Percentiles rank a stretch among this genome's conserved stretches.
phyloP scores from a whole-genome alignment of 2,329 filamentous ascomycete genomes.

The Colletotrichum paranaense region DNA sequence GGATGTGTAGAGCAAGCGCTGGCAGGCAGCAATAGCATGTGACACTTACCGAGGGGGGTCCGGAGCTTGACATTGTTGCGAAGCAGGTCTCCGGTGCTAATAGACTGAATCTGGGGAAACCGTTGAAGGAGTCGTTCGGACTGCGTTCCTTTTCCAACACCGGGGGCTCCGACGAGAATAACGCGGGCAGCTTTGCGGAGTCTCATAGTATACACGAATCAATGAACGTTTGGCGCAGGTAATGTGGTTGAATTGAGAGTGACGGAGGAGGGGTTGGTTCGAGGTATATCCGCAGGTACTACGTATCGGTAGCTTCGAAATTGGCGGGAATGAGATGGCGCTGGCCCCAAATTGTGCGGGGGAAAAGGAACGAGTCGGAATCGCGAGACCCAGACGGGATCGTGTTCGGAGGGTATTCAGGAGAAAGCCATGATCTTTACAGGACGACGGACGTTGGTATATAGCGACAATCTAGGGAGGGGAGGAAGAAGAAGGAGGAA shows the following conservation, averaged over 20 bases:
- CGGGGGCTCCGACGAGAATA: conserved; percentile 95
- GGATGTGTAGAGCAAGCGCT: neutral
- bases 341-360: conserved; percentile 31
- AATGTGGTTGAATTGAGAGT: conserved; percentile 17
- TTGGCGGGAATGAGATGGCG: conserved; percentile 15
- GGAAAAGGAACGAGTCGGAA: conserved; percentile 31
- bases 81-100: conserved; percentile 93
- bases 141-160: conserved; percentile 97
- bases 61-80: conserved; percentile 91
- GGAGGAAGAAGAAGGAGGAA: neutral
- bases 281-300: neutral
- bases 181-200: conserved; percentile 87
- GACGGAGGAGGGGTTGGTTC: neutral
- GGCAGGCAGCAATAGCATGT: neutral
- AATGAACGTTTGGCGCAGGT: conserved; percentile 18
- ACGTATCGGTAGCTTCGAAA: conserved; percentile 16
- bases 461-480: conserved; percentile 6
- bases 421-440: conserved; percentile 28
- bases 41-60: conserved; percentile 80
- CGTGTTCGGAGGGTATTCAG: conserved; percentile 26
- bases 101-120: conserved; percentile 89
- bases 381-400: conserved; percentile 32
- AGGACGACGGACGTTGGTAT: conserved; percentile 10
- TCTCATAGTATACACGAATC: conserved; percentile 59
- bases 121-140: conserved; percentile 86